Evolutionary conservation across 2,329 filamentous ascomycete species (phyloP), one percentile per base, ranked within the genome.

Genomic region (Colletotrichum musicola): DNA sequence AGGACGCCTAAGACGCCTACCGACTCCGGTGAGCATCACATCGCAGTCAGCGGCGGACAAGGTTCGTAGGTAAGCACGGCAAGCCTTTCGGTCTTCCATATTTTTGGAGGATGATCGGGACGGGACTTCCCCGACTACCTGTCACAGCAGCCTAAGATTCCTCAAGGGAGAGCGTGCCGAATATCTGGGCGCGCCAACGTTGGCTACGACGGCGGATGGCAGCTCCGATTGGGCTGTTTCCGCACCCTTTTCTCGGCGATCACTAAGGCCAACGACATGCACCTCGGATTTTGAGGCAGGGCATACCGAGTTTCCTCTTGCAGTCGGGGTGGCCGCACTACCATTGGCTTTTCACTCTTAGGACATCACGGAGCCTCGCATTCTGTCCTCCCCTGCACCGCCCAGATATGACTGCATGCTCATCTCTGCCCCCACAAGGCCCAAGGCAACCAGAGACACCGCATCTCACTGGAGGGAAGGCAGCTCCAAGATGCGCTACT

Each of bases 371-470:
- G 35, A 65, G 62, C 65, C 62, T 65, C 49, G 50, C 47, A 27
- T 42, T 16, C n/a, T 14, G 30, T 65, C 7, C 5, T 18, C 49
- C 47, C 50, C 35, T 66, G 66, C 66, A 66, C 66, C 30, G 66
- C 62, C 62, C 35, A 49, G 62, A 57, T 61, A 62, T 66, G 55
- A 69, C 66, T 69, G 56, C 50, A 66, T 69, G 50, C 58, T 62
- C 44, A 50, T 66, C 35, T 63, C 51, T 53, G 59, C 51, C 58
- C 58, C 51, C 46, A 64, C 35, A 58, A 47, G 54, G 54, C 22
- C 27, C 6, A 18, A 47, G 44, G 44, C 18, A 47, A 35, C 30
- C 30, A 35, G 30, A 25, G 27, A 35, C 30, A 35, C 30, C 30
- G 30, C 30, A 12, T 35, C 30, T 35, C 10, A 35, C 30, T 35